These are phyloP conservation scores for Pythium utonaiense DNA, from an alignment of 352 stramenopile genomes.

Conservation along the genomic window DNA sequence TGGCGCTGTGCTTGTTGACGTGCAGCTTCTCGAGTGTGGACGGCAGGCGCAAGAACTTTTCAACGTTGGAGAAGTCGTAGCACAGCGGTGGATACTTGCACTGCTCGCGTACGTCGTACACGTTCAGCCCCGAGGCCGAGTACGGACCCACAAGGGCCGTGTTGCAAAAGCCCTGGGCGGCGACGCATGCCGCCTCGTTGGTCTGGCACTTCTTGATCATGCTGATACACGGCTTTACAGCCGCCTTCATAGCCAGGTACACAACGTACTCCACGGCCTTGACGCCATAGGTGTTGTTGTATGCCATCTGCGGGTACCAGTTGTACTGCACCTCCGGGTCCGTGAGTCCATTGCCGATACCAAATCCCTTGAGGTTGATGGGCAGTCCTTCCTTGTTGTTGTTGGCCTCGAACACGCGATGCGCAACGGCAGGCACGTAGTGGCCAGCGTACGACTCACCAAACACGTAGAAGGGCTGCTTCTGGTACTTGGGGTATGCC, in stretches of 20 bases:
- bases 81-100: conserved; percentile 90
- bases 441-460: conserved; percentile 93
- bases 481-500: conserved; percentile 87
- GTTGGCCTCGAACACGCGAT: conserved; percentile 78
- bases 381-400: conserved; percentile 47
- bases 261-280: conserved; percentile 57
- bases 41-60: conserved; percentile 84
- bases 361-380: conserved; percentile 92
- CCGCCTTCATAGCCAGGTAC: conserved; percentile 68
- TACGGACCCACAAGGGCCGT: conserved; percentile 65
- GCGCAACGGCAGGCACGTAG: conserved; percentile 87
- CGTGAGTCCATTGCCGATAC: conserved; percentile 96
- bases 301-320: conserved; percentile 85
- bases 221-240: conserved; percentile 48
- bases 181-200: conserved; percentile 67
- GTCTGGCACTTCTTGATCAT: conserved; percentile 89
- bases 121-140: conserved; percentile 50
- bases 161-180: conserved; percentile 90
- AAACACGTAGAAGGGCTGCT: conserved; percentile 91
- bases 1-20: conserved; percentile 69
- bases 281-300: conserved; percentile 88
- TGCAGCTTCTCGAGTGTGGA: conserved; percentile 86
- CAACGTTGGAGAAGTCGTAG: conserved; percentile 94
- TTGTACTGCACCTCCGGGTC: conserved; percentile 90
- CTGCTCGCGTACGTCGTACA: conserved; percentile 91